These are phyloP conservation scores for Lasiosphaeria miniovina DNA, from an alignment of 495 filamentous ascomycete species.

Conservation along the genomic window DNA sequence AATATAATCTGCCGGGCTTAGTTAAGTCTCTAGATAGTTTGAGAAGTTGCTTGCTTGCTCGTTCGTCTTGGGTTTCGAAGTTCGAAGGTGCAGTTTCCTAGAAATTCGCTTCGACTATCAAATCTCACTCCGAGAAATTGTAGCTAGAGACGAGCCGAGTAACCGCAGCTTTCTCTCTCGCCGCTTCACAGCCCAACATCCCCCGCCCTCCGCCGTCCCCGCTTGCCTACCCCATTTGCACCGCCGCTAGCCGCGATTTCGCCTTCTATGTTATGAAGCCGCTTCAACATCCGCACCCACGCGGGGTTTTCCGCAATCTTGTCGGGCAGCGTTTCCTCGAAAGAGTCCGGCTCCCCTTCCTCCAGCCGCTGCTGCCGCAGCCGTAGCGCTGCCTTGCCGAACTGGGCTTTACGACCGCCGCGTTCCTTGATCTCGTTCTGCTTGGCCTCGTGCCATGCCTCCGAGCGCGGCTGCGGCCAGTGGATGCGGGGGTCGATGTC, in stretches of 20 bases:
- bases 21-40: too few relatives aligned
- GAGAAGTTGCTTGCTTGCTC: too few relatives aligned
- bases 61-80: too few relatives aligned
- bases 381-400: constrained; percentile 38
- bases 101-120: too few relatives aligned
- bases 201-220: too few relatives aligned
- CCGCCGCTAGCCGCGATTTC: constrained; percentile 1
- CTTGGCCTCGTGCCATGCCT: constrained; percentile 41
- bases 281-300: constrained; percentile 25
- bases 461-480: constrained; percentile 35
- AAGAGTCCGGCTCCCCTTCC: constrained; percentile 15
- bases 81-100: too few relatives aligned
- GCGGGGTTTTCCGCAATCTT: constrained; percentile 26
- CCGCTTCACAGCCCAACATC: too few relatives aligned
- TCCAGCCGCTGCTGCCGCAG: constrained; percentile 28
- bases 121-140: too few relatives aligned
- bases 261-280: constrained; percentile 10
- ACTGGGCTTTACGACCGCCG: constrained; percentile 38
- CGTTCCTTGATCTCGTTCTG: constrained; percentile 41
- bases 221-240: not conserved
- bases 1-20: too few relatives aligned
- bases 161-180: too few relatives aligned
- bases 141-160: too few relatives aligned
- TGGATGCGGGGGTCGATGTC: constrained; percentile 45
- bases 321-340: constrained; percentile 27